These are phyloP conservation scores for Leccinum subgranulosum DNA, from an alignment of 768 basidiomycete genomes.

Conservation along the genomic window DNA sequence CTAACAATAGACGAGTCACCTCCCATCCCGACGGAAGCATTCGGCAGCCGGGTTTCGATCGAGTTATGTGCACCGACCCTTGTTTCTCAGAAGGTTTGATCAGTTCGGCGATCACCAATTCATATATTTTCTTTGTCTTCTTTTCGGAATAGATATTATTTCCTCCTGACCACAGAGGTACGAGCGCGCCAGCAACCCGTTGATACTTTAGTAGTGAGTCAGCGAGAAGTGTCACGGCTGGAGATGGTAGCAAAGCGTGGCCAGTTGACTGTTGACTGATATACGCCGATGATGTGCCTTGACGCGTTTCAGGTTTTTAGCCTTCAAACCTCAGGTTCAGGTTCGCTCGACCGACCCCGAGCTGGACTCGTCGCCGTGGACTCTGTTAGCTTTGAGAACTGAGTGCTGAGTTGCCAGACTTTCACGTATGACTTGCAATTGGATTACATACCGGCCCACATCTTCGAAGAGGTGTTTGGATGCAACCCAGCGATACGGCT, in stretches of 20 bases:
- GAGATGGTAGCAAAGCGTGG: not conserved
- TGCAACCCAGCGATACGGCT: not conserved
- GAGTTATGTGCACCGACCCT: slow-evolving; percentile 2
- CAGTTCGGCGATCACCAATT: slow-evolving; percentile 16
- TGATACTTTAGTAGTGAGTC: not conserved
- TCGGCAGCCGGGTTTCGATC: slow-evolving; percentile 4
- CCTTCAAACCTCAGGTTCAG: not conserved
- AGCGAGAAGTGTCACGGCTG: not conserved
- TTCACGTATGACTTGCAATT: not conserved
- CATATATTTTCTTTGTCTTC: not conserved
- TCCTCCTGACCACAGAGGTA: not conserved
- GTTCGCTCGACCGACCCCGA: not conserved
- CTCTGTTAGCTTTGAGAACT: not conserved
- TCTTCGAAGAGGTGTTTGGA: not conserved
- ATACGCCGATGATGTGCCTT: not conserved
- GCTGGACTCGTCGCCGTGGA: not conserved
- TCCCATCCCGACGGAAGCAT: not conserved
- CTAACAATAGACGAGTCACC: slow-evolving; percentile 8
- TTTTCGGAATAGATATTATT: not conserved
- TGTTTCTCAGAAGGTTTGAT: not conserved
- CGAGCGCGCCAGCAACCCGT: not conserved
- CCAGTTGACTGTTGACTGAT: not conserved
- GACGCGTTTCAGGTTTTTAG: not conserved
- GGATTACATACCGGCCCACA: not conserved
- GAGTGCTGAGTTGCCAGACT: not conserved